These are phyloP conservation scores for Sphaerobolus stellatus DNA, from an alignment of 1,284 basidiomycete species.

Conservation along the genomic window DNA sequence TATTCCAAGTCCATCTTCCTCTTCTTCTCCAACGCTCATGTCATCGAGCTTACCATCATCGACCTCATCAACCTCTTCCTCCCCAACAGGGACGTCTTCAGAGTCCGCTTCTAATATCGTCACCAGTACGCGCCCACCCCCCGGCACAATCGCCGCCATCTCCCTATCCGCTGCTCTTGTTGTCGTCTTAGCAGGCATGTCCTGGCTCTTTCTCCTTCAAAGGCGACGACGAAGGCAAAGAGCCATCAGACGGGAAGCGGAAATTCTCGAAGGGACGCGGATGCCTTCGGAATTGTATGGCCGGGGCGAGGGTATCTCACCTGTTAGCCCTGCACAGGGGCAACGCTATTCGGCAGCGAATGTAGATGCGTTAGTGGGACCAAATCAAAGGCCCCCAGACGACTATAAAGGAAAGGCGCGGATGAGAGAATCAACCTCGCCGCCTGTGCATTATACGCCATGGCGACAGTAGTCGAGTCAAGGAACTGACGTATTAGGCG, in stretches of 20 bases:
- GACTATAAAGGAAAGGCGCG: constrained; percentile 6
- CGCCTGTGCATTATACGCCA: constrained; percentile 4
- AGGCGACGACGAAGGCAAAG: constrained; percentile 2
- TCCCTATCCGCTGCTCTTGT: neutral
- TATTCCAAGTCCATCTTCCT: neutral
- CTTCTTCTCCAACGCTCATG: neutral
- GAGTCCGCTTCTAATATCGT: neutral
- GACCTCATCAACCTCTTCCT: neutral
- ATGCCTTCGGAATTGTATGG: constrained; percentile 5
- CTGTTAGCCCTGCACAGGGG: too few species aligned
- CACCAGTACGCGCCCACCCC: neutral
- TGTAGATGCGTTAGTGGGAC: neutral
- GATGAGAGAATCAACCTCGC: neutral
- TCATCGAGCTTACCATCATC: neutral
- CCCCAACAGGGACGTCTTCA: neutral
- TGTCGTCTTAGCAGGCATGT: neutral
- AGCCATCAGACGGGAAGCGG: constrained; percentile 5
- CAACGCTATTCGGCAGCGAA: neutral
- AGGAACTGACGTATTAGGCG: too few species aligned
- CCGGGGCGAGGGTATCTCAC: neutral
- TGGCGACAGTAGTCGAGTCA: too few species aligned
- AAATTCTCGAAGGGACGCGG: neutral
- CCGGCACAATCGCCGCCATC: constrained; percentile 10
- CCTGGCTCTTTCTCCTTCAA: neutral
- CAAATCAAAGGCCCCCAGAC: neutral